Evolutionary conservation across 306 rosid genomes (phyloP), one percentile per base, ranked within the genome.

Genomic region (Citrullus mucosospermus): DNA sequence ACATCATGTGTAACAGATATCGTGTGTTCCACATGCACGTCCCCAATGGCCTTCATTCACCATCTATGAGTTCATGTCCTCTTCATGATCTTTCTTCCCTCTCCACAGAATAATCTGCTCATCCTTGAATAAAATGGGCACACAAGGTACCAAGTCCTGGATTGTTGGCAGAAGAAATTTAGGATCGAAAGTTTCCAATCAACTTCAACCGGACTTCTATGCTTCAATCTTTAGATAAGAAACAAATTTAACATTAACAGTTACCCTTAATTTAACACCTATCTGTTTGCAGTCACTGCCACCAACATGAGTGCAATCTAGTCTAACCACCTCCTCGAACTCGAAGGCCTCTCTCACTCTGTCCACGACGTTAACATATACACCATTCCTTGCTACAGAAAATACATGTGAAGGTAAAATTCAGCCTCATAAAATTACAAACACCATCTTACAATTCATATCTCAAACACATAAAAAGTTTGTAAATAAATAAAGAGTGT

Each of bases 41-140:
- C 30, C 12, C 48, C 8, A 13, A 39, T 2, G 62, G 14, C 43
- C 68, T 6, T 2, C 43, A 67, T 39, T 16, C 32, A 39, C 38
- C 57, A 72, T 48, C 59, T 72, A 48, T 6, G 39, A 50, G 32
- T 83, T 74, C 55, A 82, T 79, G 77, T 63, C 43, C 61, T 77
- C 84, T 58, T 75, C 79, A 75, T 77, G 80, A 50, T 82, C 83
- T 56, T 38, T 73, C 74, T 87, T 86, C 59, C 98, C 97, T 86
- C 92, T 86, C 97, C 98, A 95, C 41, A 95, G 89, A 81, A 95
- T 87, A 78, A 95, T 87, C 86, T 92, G 98, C 83, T 88, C 97
- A 56, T 91, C 93, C 87, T 95, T 92, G 88, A 95, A 88, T 84
- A 95, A 66, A 87, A 95, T 84, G 39, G 98, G 98, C 25, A 88